These are phyloP conservation scores for Arctium minus DNA, from an alignment of 129 eudicot species.

Conservation along the genomic window DNA sequence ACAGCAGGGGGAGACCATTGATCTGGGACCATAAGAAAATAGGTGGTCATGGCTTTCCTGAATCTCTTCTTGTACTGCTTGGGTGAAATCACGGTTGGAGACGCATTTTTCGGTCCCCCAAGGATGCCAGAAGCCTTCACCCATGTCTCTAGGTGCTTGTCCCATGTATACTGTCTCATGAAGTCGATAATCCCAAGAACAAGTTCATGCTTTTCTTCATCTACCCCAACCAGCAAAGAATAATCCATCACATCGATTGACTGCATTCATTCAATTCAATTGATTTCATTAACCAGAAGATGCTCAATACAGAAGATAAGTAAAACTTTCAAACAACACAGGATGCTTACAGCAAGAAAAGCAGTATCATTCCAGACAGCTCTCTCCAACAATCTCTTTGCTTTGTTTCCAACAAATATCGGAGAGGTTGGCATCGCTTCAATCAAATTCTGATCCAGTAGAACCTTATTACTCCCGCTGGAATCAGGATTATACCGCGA, in stretches of 20 bases:
- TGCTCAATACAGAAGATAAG: not conserved
- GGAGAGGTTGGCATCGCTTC: conserved; percentile 99
- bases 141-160: conserved; percentile 98
- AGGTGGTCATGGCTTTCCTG: conserved; percentile 95
- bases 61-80: conserved; percentile 94
- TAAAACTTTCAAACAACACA: not conserved
- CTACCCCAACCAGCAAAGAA: conserved; percentile 91
- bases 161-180: conserved; percentile 99
- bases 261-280: conserved; percentile 37
- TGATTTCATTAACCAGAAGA: not conserved
- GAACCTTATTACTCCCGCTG: conserved; percentile 88
- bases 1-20: conserved; percentile 92
- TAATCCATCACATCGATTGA: conserved; percentile 97
- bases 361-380: conserved; percentile 99
- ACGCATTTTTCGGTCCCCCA: conserved; percentile 83
- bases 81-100: conserved; percentile 97
- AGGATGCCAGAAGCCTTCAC: conserved; percentile 95
- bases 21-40: conserved; percentile 96
- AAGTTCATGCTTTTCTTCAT: conserved; percentile 85
- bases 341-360: conserved; percentile 73
- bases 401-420: conserved; percentile 94
- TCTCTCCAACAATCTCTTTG: conserved; percentile 82
- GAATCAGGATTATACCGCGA: conserved; percentile 95
- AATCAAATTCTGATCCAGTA: conserved; percentile 91
- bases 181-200: conserved; percentile 95